Evolutionary conservation across 2,329 filamentous ascomycete genomes (phyloP).

Genomic region (Epichloe festucae): DNA sequence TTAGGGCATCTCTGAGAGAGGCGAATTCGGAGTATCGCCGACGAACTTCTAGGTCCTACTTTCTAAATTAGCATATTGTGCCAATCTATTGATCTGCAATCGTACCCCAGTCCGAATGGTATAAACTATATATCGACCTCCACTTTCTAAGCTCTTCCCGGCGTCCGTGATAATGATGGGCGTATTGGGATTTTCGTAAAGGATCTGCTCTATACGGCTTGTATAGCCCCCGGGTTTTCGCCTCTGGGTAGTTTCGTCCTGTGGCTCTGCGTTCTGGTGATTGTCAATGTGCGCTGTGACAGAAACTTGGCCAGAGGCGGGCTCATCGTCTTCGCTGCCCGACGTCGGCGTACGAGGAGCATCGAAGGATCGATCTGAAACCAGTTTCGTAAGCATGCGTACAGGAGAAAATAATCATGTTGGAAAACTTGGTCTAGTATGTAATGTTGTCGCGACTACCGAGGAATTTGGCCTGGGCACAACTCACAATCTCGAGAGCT

Average conservation of each 20-base stretch:
- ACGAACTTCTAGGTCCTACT: constrained; percentile 83
- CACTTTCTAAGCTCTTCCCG: constrained; percentile 86
- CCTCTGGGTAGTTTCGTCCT: constrained; percentile 35
- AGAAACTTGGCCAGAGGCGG: constrained; percentile 21
- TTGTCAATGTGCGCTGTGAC: constrained; percentile 20
- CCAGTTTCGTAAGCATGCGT: not conserved
- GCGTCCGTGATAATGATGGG: constrained; percentile 88
- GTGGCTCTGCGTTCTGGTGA: constrained; percentile 33
- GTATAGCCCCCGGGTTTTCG: constrained; percentile 84
- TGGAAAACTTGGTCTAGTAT: not conserved
- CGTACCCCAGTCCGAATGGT: constrained; percentile 85
- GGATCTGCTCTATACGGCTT: constrained; percentile 91
- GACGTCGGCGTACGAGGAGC: constrained; percentile 59
- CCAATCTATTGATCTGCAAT: not conserved
- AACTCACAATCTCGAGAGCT: constrained; percentile 43
- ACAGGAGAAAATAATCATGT: not conserved
- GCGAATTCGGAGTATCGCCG: constrained; percentile 94
- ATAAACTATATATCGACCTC: constrained; percentile 90
- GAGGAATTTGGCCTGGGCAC: not conserved
- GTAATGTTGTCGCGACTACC: not conserved
- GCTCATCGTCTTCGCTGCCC: constrained; percentile 53
- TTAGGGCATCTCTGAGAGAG: constrained; percentile 76
- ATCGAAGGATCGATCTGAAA: constrained; percentile 35
- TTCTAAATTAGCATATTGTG: constrained; percentile 2
- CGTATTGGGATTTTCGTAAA: constrained; percentile 86